Conservation (phyloP, 2,329 filamentous ascomycete genomes). For the Penicillium sp. region DNA sequence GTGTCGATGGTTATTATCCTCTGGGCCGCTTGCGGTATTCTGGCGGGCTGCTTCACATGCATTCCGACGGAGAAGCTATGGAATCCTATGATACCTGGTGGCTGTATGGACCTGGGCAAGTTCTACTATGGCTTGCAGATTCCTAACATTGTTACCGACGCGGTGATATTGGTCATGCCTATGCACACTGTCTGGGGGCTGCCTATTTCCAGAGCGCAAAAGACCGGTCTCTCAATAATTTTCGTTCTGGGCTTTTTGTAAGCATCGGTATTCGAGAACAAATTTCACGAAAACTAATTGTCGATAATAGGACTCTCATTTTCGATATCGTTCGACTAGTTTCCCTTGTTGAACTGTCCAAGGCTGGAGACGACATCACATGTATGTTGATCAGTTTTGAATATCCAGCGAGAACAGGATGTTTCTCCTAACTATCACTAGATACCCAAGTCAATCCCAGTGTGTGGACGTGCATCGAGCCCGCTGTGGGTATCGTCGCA, state of each 20-base stretch:
- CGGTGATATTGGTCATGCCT: conserved; percentile 37
- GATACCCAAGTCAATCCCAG: conserved; percentile 36
- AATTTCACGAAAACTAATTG: neutral
- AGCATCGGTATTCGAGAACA: neutral
- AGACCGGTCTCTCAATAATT: conserved; percentile 33
- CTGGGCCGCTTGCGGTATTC: conserved; percentile 35
- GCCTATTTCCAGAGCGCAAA: conserved; percentile 32
- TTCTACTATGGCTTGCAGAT: conserved; percentile 39
- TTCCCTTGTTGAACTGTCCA: conserved; percentile 32
- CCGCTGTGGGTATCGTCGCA: conserved; percentile 38
- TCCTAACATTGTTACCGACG: conserved; percentile 40
- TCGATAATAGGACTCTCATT: conserved; percentile 27
- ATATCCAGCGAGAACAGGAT: rapidly evolving
- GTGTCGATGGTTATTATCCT: conserved; percentile 31
- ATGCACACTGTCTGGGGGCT: conserved; percentile 36
- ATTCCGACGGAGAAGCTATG: conserved; percentile 37
- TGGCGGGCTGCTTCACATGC: conserved; percentile 35
- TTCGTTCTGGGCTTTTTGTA: conserved; percentile 38
- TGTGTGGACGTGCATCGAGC: conserved; percentile 43
- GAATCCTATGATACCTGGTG: conserved; percentile 30
- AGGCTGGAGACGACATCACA: conserved; percentile 33
- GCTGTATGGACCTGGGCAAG: conserved; percentile 35
- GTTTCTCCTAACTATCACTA: conserved; percentile 9
- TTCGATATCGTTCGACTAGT: conserved; percentile 39
- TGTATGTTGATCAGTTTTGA: conserved; percentile 21